A percentile compares a stretch with the other conserved stretches of the same genome.
phyloP scores from a whole-genome alignment of 495 filamentous ascomycete genomes.

The Cercophora scortea region DNA sequence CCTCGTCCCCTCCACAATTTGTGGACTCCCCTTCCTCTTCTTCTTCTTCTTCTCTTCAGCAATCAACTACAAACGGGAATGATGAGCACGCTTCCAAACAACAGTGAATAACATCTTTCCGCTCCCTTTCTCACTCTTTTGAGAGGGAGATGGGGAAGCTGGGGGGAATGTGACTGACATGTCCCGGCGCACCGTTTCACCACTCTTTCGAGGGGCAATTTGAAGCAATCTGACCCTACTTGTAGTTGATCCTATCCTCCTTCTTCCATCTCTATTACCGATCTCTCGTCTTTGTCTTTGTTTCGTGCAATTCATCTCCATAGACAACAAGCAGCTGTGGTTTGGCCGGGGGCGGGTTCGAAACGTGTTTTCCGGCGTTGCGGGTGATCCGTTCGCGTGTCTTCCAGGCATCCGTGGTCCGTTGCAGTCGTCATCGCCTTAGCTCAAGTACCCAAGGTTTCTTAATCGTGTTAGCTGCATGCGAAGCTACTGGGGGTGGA shows the following conservation, averaged over 20 bases:
- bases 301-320: no score
- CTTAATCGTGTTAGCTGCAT: no score
- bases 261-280: no score
- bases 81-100: constrained; percentile 44
- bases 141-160: neutral
- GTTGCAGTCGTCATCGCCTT: no score
- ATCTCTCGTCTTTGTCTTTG: no score
- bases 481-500: no score
- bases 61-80: constrained; percentile 52
- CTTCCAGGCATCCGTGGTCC: no score
- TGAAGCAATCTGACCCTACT: constrained; percentile 50
- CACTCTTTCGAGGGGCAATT: constrained; percentile 47
- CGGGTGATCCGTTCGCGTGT: no score
- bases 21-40: constrained; percentile 9
- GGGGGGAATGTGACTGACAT: constrained; percentile 46
- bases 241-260: neutral
- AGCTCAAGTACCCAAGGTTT: no score
- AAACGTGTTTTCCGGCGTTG: no score
- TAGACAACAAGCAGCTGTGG: no score
- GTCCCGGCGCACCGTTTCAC: constrained; percentile 44
- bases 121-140: constrained; percentile 4
- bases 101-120: constrained; percentile 27
- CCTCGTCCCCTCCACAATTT: constrained; percentile 1
- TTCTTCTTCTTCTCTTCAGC: constrained; percentile 27
- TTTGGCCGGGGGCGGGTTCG: no score